Conservation (phyloP, 2,329 filamentous ascomycete genomes). For the Elsinoe batatas region DNA sequence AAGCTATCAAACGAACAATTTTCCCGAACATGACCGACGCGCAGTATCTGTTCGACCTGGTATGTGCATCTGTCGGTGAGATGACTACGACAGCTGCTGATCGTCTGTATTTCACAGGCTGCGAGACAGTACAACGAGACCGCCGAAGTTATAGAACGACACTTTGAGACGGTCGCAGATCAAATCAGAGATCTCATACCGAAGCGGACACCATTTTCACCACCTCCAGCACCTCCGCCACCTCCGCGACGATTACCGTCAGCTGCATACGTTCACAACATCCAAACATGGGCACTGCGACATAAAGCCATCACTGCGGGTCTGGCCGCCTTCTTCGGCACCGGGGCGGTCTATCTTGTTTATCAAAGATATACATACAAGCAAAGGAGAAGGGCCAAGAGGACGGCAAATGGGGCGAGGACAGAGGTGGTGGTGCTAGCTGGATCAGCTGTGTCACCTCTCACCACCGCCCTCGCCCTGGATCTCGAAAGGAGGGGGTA, state of each 20-base stretch:
- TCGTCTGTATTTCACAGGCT: slow-evolving; percentile 17
- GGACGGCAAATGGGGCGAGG: slow-evolving; percentile 72
- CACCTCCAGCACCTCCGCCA: slow-evolving; percentile 41
- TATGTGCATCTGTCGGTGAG: neutral
- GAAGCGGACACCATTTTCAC: slow-evolving; percentile 37
- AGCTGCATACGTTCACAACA: slow-evolving; percentile 42
- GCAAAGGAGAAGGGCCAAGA: slow-evolving; percentile 63
- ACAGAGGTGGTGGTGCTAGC: slow-evolving; percentile 82
- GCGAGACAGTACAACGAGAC: slow-evolving; percentile 42
- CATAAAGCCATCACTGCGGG: slow-evolving; percentile 67
- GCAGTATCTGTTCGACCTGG: slow-evolving; percentile 26
- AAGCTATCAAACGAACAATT: neutral
- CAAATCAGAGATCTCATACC: slow-evolving; percentile 60
- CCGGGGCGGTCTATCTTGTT: slow-evolving; percentile 45
- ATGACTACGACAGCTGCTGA: neutral
- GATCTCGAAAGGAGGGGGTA: slow-evolving; percentile 88
- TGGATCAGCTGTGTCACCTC: slow-evolving; percentile 73
- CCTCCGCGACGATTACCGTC: slow-evolving; percentile 34
- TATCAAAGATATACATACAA: slow-evolving; percentile 51
- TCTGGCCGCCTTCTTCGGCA: slow-evolving; percentile 60
- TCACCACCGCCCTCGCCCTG: slow-evolving; percentile 71
- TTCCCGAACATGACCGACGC: slow-evolving; percentile 26
- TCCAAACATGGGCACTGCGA: slow-evolving; percentile 60
- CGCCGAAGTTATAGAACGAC: slow-evolving; percentile 69
- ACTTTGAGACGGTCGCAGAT: slow-evolving; percentile 66